A percentile compares a stretch with the other conserved stretches of the same genome.
Evolutionary conservation across 2,329 filamentous ascomycete species (phyloP).

Genomic region (Calonectria naviculata): DNA sequence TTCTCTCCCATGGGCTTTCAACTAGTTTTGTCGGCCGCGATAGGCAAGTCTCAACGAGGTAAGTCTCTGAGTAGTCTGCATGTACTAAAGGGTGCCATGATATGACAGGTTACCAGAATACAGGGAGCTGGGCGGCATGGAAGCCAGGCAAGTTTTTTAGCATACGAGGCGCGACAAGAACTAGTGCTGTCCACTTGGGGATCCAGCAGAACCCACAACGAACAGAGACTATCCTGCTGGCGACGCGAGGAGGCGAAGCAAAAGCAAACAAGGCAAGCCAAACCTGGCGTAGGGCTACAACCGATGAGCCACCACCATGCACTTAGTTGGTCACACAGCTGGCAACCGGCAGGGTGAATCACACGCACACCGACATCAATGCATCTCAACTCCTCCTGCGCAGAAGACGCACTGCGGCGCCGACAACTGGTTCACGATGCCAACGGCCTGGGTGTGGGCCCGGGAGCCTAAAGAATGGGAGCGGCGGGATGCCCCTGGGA

Average conservation of each 20-base stretch:
- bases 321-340: not conserved
- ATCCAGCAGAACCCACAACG: not conserved
- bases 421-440: not conserved
- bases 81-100: not conserved
- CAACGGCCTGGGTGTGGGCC: not conserved
- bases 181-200: slow-evolving; percentile 8
- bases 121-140: not conserved
- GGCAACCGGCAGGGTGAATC: slow-evolving; percentile 1
- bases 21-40: not conserved
- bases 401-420: not conserved
- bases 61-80: not conserved
- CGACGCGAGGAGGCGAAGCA: not conserved
- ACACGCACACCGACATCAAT: not conserved
- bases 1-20: not conserved
- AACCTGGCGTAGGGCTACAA: not conserved
- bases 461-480: not conserved
- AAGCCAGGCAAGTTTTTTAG: slow-evolving; percentile 19
- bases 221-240: slow-evolving; percentile 1
- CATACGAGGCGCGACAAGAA: slow-evolving; percentile 1
- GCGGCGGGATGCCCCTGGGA: slow-evolving; percentile 21
- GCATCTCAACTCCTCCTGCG: not conserved
- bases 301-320: not conserved
- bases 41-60: not conserved
- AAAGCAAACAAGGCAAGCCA: slow-evolving; percentile 9
- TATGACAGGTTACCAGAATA: slow-evolving; percentile 7